Percentiles rank a stretch among this genome's conserved stretches.
phyloP scores from a whole-genome alignment of 345 rosid species.

The Sisymbrium altissimum region DNA sequence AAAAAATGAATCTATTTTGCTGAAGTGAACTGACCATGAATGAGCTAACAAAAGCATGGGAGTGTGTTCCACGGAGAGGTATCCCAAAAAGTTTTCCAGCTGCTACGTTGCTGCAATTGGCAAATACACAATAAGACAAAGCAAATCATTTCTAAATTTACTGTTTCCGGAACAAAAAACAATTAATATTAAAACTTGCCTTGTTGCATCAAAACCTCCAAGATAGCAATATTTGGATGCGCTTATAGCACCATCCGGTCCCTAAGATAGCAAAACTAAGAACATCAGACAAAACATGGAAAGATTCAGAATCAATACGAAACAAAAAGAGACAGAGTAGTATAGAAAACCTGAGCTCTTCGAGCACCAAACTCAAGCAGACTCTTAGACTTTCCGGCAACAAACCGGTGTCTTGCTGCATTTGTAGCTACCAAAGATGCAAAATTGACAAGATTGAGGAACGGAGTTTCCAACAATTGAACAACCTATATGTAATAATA shows the following conservation, averaged over 20 bases:
- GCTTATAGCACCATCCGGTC: constrained; percentile 95
- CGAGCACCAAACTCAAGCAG: constrained; percentile 94
- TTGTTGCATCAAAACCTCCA: constrained; percentile 97
- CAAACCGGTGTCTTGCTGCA: constrained; percentile 94
- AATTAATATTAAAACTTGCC: not conserved
- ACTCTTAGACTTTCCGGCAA: constrained; percentile 80
- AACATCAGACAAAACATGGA: constrained; percentile 8
- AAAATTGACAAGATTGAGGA: constrained; percentile 75
- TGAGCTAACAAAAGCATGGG: constrained; percentile 99
- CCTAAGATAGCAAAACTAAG: constrained; percentile 39
- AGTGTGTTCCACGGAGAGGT: constrained; percentile 95
- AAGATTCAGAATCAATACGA: not conserved
- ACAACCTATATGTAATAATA: constrained; percentile 47
- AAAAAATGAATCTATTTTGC: not conserved
- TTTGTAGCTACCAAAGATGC: constrained; percentile 94
- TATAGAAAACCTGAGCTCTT: constrained; percentile 75
- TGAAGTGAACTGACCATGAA: constrained; percentile 63
- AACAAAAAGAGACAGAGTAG: not conserved
- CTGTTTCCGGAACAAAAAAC: not conserved
- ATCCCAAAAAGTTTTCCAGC: constrained; percentile 91
- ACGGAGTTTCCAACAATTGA: constrained; percentile 94
- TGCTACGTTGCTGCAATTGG: constrained; percentile 34
- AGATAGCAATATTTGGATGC: constrained; percentile 92
- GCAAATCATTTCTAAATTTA: not conserved
- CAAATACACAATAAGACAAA: not conserved